phyloP scores from a whole-genome alignment of 768 basidiomycete genomes.

The Amanita rubescens region DNA sequence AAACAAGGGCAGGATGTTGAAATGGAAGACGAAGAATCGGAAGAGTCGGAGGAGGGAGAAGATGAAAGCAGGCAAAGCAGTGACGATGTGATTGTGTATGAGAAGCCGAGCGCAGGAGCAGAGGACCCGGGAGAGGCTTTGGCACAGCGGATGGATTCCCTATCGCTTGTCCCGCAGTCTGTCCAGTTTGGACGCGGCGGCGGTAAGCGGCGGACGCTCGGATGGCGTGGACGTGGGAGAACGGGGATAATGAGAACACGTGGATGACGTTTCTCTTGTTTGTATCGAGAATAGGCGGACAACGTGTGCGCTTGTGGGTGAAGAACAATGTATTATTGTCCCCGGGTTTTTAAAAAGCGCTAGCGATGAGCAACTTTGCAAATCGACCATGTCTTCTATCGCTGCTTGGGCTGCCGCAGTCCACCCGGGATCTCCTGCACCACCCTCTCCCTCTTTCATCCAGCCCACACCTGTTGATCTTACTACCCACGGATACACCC shows the following conservation, averaged over 20 bases:
- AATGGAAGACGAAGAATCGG: slow-evolving; percentile 15
- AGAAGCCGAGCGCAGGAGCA: slow-evolving; percentile 18
- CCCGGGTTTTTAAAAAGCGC: neutral
- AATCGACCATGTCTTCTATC: slow-evolving; percentile 33
- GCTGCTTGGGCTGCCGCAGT: slow-evolving; percentile 57
- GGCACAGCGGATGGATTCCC: slow-evolving; percentile 34
- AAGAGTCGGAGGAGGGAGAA: slow-evolving; percentile 17
- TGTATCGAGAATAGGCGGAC: no score
- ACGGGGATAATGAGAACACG: slow-evolving; percentile 4
- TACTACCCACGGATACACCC: slow-evolving; percentile 56
- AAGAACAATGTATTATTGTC: slow-evolving; percentile 2
- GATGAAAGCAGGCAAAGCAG: slow-evolving; percentile 10
- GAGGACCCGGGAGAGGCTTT: slow-evolving; percentile 39
- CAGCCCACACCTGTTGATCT: slow-evolving; percentile 46
- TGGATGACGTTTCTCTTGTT: slow-evolving; percentile 13
- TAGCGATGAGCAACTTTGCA: slow-evolving; percentile 11
- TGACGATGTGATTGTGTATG: slow-evolving; percentile 16
- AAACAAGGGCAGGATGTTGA: slow-evolving; percentile 4
- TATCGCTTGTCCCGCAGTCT: slow-evolving; percentile 57
- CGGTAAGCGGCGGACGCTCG: slow-evolving; percentile 19
- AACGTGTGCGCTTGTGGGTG: slow-evolving; percentile 7
- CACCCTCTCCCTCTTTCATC: slow-evolving; percentile 28
- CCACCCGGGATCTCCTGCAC: slow-evolving; percentile 60
- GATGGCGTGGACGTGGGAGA: slow-evolving; percentile 6
- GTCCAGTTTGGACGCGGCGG: slow-evolving; percentile 73